Percentiles rank a stretch among this genome's conserved stretches.
Conservation (phyloP, 345 rosid genomes). For the Theobroma cacao region DNA sequence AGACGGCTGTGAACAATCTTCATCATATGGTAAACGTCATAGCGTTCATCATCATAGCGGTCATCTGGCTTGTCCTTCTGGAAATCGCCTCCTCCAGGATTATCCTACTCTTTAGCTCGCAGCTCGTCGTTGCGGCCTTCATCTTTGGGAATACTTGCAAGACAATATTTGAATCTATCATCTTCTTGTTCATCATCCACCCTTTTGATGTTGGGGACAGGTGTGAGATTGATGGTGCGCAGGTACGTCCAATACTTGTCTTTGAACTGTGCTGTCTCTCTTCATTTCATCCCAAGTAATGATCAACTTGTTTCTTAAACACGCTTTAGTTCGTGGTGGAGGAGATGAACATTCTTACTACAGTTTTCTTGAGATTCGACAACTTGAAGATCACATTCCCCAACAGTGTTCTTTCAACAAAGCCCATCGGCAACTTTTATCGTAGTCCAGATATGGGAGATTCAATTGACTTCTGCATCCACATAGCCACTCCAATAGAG, state of each 20-base stretch:
- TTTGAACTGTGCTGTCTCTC: background rate
- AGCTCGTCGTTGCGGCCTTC: slow-evolving; percentile 74
- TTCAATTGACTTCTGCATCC: slow-evolving; percentile 64
- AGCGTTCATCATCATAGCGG: slow-evolving; percentile 38
- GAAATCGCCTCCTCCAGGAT: slow-evolving; percentile 71
- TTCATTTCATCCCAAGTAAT: background rate
- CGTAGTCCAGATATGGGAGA: slow-evolving; percentile 96
- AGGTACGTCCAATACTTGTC: slow-evolving; percentile 37
- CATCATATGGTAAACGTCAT: slow-evolving; percentile 62
- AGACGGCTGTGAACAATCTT: slow-evolving; percentile 90
- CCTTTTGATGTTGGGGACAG: slow-evolving; percentile 95
- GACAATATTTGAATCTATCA: slow-evolving; percentile 76
- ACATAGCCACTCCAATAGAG: slow-evolving; percentile 65
- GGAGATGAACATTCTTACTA: slow-evolving; percentile 92
- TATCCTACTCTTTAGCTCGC: slow-evolving; percentile 65
- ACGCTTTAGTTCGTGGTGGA: slow-evolving; percentile 44
- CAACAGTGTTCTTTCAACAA: slow-evolving; percentile 62
- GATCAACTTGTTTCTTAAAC: background rate
- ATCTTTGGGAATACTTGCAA: slow-evolving; percentile 91
- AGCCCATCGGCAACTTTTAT: slow-evolving; percentile 69
- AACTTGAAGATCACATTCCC: slow-evolving; percentile 65
- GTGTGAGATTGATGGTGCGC: slow-evolving; percentile 79
- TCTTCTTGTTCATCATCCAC: slow-evolving; percentile 90
- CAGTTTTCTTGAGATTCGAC: slow-evolving; percentile 76
- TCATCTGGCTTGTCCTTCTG: slow-evolving; percentile 73